Evolutionary conservation across 1,284 basidiomycete genomes (phyloP).

Genomic region (Sporisorium iseilematis-ciliati): DNA sequence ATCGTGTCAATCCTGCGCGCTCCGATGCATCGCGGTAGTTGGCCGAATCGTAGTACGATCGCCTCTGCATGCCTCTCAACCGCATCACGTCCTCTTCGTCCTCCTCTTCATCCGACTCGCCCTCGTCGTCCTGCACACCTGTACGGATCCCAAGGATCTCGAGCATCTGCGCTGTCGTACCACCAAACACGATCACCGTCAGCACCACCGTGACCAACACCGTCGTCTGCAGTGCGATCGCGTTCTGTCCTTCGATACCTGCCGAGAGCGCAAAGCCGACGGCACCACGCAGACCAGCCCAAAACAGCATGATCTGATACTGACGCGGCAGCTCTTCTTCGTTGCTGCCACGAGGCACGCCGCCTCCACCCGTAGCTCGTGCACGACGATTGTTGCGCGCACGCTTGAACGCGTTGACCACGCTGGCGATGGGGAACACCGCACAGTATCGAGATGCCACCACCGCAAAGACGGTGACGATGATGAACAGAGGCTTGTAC

Average conservation of each 20-base stretch:
- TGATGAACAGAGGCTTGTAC: constrained; percentile 94
- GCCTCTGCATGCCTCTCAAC: constrained; percentile 33
- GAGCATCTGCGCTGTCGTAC: constrained; percentile 95
- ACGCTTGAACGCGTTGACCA: constrained; percentile 89
- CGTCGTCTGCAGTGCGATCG: constrained; percentile 89
- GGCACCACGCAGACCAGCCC: constrained; percentile 95
- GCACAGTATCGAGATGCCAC: constrained; percentile 94
- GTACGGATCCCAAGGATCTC: constrained; percentile 96
- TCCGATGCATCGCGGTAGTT: constrained; percentile 40
- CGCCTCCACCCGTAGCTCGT: constrained; percentile 41
- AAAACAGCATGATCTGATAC: constrained; percentile 80
- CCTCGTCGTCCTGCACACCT: constrained; percentile 86
- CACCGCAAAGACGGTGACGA: constrained; percentile 77
- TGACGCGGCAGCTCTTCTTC: constrained; percentile 63
- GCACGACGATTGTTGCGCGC: constrained; percentile 78
- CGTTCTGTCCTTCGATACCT: constrained; percentile 92
- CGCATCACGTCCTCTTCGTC: constrained; percentile 45
- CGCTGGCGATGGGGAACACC: constrained; percentile 95
- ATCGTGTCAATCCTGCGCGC: constrained; percentile 39
- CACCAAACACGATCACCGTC: constrained; percentile 94
- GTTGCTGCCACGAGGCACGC: constrained; percentile 32
- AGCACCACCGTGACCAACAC: constrained; percentile 95
- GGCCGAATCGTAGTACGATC: constrained; percentile 27
- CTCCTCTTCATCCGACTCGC: constrained; percentile 70
- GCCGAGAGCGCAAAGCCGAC: constrained; percentile 96